phyloP scores from a whole-genome alignment of 306 rosid genomes.

The Adenanthera pavonina region DNA sequence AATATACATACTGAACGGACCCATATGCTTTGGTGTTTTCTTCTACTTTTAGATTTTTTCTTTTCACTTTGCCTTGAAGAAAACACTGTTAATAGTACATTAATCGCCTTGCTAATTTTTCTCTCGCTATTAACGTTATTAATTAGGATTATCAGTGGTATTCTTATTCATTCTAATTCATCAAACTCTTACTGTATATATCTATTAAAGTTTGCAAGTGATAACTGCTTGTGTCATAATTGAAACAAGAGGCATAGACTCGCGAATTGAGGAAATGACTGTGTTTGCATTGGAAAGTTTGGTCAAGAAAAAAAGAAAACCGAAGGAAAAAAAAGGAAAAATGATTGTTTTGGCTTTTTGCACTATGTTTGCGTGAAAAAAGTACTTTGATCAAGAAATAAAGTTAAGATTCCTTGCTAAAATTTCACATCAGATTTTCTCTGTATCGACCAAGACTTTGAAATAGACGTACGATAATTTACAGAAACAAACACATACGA shows the following conservation, averaged over 20 bases:
- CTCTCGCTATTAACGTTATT: constrained; percentile 23
- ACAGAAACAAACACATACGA: too few relatives aligned
- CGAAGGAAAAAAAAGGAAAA: too few relatives aligned
- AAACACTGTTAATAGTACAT: constrained; percentile 40
- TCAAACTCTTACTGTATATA: too few relatives aligned
- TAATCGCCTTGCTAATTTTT: constrained; percentile 28
- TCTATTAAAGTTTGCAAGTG: background rate
- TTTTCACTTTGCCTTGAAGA: constrained; percentile 45
- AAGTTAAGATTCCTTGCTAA: too few relatives aligned
- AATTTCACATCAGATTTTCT: too few relatives aligned
- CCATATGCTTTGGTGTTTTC: constrained; percentile 38
- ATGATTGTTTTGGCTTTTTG: background rate
- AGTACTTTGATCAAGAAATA: too few relatives aligned
- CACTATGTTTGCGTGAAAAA: background rate
- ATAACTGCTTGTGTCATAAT: constrained; percentile 19
- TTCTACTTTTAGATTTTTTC: constrained; percentile 52
- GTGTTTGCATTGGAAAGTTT: background rate
- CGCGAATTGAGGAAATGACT: constrained; percentile 34
- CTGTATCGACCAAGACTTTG: too few relatives aligned
- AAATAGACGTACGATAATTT: too few relatives aligned
- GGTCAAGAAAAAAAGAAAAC: too few relatives aligned
- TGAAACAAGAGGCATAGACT: constrained; percentile 10
- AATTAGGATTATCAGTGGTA: too few relatives aligned
- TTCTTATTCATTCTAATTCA: too few relatives aligned
- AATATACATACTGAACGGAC: too few relatives aligned